Evolutionary conservation across 306 rosid species (phyloP), one percentile per base, ranked within the genome.

Genomic region (Lupinus albus): DNA sequence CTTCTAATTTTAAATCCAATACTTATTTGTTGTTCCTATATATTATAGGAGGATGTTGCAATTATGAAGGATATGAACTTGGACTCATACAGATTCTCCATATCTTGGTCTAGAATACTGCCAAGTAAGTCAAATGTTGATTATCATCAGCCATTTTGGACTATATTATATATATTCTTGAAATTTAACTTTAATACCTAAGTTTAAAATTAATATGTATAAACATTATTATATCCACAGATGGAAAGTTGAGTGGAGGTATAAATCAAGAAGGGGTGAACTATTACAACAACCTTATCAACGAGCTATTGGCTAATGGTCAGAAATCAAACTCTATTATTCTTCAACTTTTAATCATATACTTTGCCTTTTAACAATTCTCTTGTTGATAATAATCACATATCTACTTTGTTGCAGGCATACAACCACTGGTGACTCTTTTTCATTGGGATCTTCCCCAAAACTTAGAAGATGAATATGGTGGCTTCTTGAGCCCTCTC

Each of bases 391-490:
- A 17, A 16, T 48, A 6, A 6, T 21, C n/a, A 21, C 15, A 39
- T 7, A 45, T 48, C 5, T 30, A 48, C 4, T 9, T 33, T 33
- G 38, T 45, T 65, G 12, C 52, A 87, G 83, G 83, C 49, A 25
- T 87, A 4, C n/a, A 78, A 70, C 88, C 88, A 20, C 74, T 78
- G 50, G 78, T 82, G n/a, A 87, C 92, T 0, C 45, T 87, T 21
- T 84, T 82, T 6, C 90, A 87, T 38, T 83, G 94, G 94, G 94
- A 87, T 42, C 76, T 81, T 63, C 90, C 94, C 0, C 86, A 87
- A 38, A 5, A 78, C 9, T 61, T 87, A 61, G 84, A 85, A 75
- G 87, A 87, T 6, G 87, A 81, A 13, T 85, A 77, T 15, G 72
- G 78, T 9, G 86, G 94, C 15, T 87, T 87, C 50, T 9, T 81